Percentiles rank a stretch among this genome's conserved stretches.
phyloP scores from a whole-genome alignment of 2,329 filamentous ascomycete genomes.

The Colletotrichum navitas region DNA sequence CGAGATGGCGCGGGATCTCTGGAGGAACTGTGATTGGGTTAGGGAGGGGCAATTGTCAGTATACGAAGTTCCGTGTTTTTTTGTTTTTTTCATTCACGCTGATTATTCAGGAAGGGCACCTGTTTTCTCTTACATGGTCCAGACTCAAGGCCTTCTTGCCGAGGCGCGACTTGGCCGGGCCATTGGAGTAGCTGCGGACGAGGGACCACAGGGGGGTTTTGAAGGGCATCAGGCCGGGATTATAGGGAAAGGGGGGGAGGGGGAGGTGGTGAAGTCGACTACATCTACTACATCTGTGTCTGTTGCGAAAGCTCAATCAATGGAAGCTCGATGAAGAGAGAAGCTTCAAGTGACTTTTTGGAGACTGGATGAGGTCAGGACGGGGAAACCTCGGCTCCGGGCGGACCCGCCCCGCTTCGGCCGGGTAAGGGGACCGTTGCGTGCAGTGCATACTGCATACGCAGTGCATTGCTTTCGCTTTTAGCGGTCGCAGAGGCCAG shows the following conservation, averaged over 20 bases:
- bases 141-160: constrained; percentile 62
- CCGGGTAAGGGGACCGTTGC: neutral
- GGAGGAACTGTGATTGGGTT: constrained; percentile 64
- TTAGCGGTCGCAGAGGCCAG: neutral
- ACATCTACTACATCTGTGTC: constrained; percentile 40
- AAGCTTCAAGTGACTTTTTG: constrained; percentile 31
- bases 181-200: constrained; percentile 55
- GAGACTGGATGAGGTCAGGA: constrained; percentile 34
- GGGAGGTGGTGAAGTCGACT: neutral
- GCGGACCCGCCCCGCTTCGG: neutral
- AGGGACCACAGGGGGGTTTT: constrained; percentile 27
- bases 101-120: neutral
- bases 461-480: neutral
- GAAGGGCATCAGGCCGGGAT: constrained; percentile 24
- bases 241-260: neutral
- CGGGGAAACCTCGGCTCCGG: constrained; percentile 37
- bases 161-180: constrained; percentile 52
- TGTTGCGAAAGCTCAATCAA: no score
- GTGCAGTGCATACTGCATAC: no score
- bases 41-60: neutral
- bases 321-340: neutral
- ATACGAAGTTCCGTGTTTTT: no score
- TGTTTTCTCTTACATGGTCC: constrained; percentile 64
- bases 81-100: no score
- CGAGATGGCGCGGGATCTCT: constrained; percentile 65